Base-by-base conservation (phyloP, 2,329 filamentous ascomycete genomes). In the Arthrinium puccinioides region DNA sequence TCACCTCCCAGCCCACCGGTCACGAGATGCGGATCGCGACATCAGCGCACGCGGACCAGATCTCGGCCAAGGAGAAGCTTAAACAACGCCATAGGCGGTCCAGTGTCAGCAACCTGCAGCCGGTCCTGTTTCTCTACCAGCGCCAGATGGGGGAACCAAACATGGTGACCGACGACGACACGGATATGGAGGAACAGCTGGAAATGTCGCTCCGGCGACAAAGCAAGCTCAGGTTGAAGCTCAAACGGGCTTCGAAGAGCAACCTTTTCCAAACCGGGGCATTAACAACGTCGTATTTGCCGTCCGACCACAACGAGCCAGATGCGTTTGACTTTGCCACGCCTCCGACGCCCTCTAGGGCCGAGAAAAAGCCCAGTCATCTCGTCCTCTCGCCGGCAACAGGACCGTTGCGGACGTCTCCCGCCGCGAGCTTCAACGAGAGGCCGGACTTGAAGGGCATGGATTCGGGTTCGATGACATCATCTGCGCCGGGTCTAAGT, bases 51-150 rank as follows among this genome's bases (percentile, higher is more conserved):
- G 25, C 19, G 1, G 44, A 44, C 8, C 23, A 31, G n/a, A 42
- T 47, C 1, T 49, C 57, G 4, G 47, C 54, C 8, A 56, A 43
- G 43, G 54, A 44, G 40, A 57, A 46, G 36, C 15, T 53, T 20
- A 59, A 56, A 39, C 55, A 59, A 30, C 57, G 62, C 7, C 57
- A 66, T 37, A 65, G 73, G 4, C 61, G 72, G 16, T 70, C 66
- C 2, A 76, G 72, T 0, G 71, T 64, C 5, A 66, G 70, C 28
- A 74, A 65, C 42, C 48, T 76, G 1, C 61, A 64, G 25, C 52
- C 65, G 29, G 19, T 21, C 10, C 36, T 42, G 9, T 41, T 62
- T 7, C 57, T 58, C 1, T 51, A 58, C 14, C 60, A 60, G 16
- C 53, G 54, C 14, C 61, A 58, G 20, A 38, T 61, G 9, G 43